Conservation (phyloP, 768 basidiomycete genomes). For the Cystofilobasidium ferigula region DNA sequence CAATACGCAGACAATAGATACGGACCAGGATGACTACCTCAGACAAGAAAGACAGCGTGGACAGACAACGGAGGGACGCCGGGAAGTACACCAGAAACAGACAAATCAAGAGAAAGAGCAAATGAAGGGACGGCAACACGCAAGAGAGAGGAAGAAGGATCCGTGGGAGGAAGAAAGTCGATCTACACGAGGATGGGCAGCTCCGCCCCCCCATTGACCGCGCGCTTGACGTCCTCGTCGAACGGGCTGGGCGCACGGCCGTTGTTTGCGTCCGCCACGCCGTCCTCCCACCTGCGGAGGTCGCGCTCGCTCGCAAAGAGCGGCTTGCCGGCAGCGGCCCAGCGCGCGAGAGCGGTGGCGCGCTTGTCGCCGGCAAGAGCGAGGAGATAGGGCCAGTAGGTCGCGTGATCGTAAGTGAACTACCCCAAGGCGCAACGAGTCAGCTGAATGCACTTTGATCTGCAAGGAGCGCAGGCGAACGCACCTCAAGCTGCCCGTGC, state of each 20-base stretch:
- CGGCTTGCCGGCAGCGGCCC: neutral
- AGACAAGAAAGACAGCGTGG: too few species aligned
- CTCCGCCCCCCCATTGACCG: neutral
- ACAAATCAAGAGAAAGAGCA: too few species aligned
- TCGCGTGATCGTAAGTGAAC: slow-evolving; percentile 13
- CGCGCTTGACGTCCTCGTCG: neutral
- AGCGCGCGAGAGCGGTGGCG: neutral
- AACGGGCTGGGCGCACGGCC: neutral
- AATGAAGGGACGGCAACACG: too few species aligned
- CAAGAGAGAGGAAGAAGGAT: too few species aligned
- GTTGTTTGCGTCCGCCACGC: neutral
- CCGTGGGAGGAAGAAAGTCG: too few species aligned
- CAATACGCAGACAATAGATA: too few species aligned
- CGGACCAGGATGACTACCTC: too few species aligned
- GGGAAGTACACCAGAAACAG: too few species aligned
- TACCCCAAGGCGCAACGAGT: too few species aligned
- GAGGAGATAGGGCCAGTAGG: slow-evolving; percentile 12
- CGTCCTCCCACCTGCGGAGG: slow-evolving; percentile 10
- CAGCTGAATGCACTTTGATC: too few species aligned
- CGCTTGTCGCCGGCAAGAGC: slow-evolving; percentile 4
- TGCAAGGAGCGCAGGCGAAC: neutral
- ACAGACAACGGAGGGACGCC: too few species aligned
- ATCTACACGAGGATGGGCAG: too few species aligned
- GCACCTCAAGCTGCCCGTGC: slow-evolving; percentile 1
- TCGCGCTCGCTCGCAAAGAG: slow-evolving; percentile 9